Conservation (phyloP, 225 moss, liverwort and hornwort species). For the Anthoceros angustus region DNA sequence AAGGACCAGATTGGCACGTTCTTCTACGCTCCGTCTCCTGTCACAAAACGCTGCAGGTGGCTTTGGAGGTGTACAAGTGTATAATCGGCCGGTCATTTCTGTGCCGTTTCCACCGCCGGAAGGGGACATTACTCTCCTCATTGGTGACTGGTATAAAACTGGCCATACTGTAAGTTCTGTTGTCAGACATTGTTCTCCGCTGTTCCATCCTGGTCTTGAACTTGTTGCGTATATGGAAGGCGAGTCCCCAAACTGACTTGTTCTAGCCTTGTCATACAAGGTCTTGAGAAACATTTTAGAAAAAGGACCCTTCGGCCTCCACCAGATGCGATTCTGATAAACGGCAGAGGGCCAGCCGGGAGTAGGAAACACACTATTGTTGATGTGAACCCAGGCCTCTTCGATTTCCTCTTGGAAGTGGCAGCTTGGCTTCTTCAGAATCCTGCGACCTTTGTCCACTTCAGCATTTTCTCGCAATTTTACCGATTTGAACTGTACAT, state of each 20-base stretch:
- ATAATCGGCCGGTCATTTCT: slow-evolving; percentile 19
- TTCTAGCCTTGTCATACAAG: background rate
- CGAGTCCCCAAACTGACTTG: background rate
- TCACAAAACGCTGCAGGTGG: slow-evolving; percentile 42
- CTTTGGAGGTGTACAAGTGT: slow-evolving; percentile 29
- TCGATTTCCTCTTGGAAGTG: background rate
- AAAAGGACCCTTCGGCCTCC: slow-evolving; percentile 21
- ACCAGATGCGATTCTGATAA: slow-evolving; percentile 32
- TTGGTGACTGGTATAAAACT: slow-evolving; percentile 35
- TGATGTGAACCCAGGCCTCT: slow-evolving; percentile 27
- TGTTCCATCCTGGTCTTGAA: background rate
- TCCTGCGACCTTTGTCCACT: too few relatives aligned
- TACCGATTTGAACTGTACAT: background rate
- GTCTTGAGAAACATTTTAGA: slow-evolving; percentile 25
- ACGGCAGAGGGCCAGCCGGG: slow-evolving; percentile 30
- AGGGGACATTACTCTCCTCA: slow-evolving; percentile 28
- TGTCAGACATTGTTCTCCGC: background rate
- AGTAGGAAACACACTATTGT: slow-evolving; percentile 10
- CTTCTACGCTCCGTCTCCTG: slow-evolving; percentile 29
- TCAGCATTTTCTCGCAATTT: background rate
- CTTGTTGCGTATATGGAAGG: background rate
- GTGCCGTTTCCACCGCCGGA: slow-evolving; percentile 27
- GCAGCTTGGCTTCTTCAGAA: too few relatives aligned
- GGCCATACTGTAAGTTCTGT: slow-evolving; percentile 22
- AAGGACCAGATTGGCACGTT: slow-evolving; percentile 46